Evolutionary conservation across 2,329 filamentous ascomycete species (phyloP).

Genomic region (Alternaria sp.): DNA sequence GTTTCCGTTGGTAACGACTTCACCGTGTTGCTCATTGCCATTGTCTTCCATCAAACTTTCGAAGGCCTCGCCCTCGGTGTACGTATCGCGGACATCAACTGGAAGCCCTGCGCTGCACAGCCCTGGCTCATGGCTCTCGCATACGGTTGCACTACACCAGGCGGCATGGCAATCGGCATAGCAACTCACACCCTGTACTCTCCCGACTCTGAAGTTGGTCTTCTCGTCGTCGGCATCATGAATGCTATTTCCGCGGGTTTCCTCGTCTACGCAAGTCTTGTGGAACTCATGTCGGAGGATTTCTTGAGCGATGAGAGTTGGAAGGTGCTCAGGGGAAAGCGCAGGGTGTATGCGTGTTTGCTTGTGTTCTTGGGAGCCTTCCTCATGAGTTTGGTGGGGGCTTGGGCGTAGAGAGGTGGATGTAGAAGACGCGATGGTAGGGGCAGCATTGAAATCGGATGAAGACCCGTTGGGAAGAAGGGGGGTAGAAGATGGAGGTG

Average conservation of each 20-base stretch:
- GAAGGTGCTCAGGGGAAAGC: constrained; percentile 68
- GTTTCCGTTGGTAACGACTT: constrained; percentile 64
- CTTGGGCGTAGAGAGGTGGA: constrained; percentile 65
- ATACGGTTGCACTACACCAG: constrained; percentile 75
- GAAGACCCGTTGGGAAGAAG: not conserved
- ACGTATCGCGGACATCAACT: constrained; percentile 80
- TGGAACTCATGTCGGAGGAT: constrained; percentile 85
- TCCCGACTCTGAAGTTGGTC: constrained; percentile 75
- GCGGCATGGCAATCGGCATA: constrained; percentile 84
- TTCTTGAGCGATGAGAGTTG: constrained; percentile 81
- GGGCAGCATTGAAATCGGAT: not conserved
- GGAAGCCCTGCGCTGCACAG: constrained; percentile 40
- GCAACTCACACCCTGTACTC: constrained; percentile 81
- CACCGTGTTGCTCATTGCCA: constrained; percentile 64
- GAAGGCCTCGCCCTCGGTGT: constrained; percentile 87
- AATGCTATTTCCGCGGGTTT: constrained; percentile 85
- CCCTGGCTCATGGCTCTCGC: constrained; percentile 79
- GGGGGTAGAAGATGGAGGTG: not conserved
- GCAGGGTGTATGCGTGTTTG: constrained; percentile 68
- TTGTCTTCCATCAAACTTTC: constrained; percentile 78
- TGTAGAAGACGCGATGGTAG: not conserved
- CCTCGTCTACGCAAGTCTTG: constrained; percentile 81
- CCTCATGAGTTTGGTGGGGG: constrained; percentile 76
- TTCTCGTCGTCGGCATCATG: constrained; percentile 86
- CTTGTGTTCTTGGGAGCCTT: constrained; percentile 70